Conservation (phyloP, 1,284 basidiomycete genomes). For the Cutaneotrichosporon sp. region DNA sequence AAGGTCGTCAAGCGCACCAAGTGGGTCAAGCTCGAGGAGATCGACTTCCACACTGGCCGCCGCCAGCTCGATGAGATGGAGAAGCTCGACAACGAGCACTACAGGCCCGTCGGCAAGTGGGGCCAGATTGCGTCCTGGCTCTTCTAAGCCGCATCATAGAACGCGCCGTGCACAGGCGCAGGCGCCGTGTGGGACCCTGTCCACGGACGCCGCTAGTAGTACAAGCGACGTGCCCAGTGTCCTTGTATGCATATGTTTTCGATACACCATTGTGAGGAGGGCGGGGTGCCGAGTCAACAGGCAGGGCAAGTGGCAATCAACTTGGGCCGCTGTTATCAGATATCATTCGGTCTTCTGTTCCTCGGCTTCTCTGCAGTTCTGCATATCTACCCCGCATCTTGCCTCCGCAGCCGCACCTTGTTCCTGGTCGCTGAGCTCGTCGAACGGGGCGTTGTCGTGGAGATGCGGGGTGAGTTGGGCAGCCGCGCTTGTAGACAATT, state of each 20-base stretch:
- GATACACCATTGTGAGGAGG: no score
- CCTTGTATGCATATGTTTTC: no score
- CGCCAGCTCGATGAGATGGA: slow-evolving; percentile 65
- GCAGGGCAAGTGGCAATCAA: no score
- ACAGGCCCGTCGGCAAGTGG: slow-evolving; percentile 28
- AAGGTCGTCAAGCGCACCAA: slow-evolving; percentile 62
- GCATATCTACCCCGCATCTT: background rate
- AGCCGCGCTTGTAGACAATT: no score
- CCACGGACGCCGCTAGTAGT: background rate
- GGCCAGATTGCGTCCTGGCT: slow-evolving; percentile 31
- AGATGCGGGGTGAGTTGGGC: no score
- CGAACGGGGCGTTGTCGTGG: no score
- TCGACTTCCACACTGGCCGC: slow-evolving; percentile 67
- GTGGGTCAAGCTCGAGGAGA: slow-evolving; percentile 59
- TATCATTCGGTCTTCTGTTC: no score
- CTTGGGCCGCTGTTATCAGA: no score
- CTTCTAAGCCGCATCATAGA: slow-evolving; percentile 29
- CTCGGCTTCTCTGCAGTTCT: background rate
- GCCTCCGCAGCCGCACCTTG: background rate
- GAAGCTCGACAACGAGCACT: slow-evolving; percentile 36
- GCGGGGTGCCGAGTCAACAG: no score
- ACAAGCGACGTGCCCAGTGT: no score
- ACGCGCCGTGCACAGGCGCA: background rate
- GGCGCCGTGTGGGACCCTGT: background rate
- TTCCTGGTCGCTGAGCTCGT: background rate